Evolutionary conservation across 2,329 filamentous ascomycete genomes (phyloP), one percentile per base, ranked within the genome.

Genomic region (Exophiala viscosa): DNA sequence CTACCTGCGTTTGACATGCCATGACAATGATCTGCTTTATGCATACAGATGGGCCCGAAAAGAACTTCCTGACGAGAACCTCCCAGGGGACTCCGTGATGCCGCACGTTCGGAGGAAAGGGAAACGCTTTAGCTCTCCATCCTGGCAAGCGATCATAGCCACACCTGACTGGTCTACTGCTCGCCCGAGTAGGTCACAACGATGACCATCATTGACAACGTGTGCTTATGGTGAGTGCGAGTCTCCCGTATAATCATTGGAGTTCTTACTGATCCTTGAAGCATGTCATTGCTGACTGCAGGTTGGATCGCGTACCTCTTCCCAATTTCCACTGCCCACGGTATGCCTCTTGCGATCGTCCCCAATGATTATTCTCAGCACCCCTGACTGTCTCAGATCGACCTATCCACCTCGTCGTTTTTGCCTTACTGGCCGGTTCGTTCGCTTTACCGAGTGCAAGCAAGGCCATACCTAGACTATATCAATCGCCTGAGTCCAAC

Each of bases 401-500:
- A 44, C 75, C 76, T 3, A 58, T 76, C 11, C 73, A 74, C 58
- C 69, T 74, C 5, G 63, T 68, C 14, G 65, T 73, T 34, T 58
- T 75, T 3, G 62, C 70, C 17, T 73, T 77, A 35, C 67, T 70
- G 36, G 62, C 71, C 18, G 64, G 70, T 8, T 74, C 73, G 7
- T 57, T 65, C 17, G 66, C 63, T 35, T 63, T 76, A 28, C 54
- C 75, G 9, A 61, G 65, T 34, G 57, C 69, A 40, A 70, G 68
- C 58, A 67, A 66, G 49, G 67, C 70, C 31, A 53, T 67, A 32
- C 60, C 61, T 53, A 55, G 41, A 35, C 57, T 65, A 47, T 65
- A 64, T 49, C 54, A 54, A 5, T 32, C 48, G 31, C 38, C 52
- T 8, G 41, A 36, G 11, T 33, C 38, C 10, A 18, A 35, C 31